phyloP scores from a whole-genome alignment of 371 early-diverging fungal species.

The Mucor piriformis region DNA sequence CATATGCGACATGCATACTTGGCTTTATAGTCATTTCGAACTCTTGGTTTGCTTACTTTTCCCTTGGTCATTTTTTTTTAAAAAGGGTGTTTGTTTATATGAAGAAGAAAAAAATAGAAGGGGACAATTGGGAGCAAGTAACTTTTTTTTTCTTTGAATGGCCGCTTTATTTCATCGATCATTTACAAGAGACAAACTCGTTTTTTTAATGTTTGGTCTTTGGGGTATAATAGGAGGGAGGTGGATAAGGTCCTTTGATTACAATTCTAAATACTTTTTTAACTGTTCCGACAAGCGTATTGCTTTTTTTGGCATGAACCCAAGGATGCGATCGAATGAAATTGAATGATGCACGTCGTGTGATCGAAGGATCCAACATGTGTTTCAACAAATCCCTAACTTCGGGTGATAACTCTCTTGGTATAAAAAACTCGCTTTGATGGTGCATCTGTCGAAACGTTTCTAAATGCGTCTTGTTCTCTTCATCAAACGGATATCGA shows the following conservation, averaged over 20 bases:
- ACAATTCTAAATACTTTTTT: slow-evolving; percentile 21
- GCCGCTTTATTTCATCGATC: too few species aligned
- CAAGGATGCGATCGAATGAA: slow-evolving; percentile 49
- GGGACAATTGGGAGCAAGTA: too few species aligned
- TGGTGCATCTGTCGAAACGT: slow-evolving; percentile 42
- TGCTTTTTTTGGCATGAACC: slow-evolving; percentile 20
- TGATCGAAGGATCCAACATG: slow-evolving; percentile 38
- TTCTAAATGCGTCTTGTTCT: slow-evolving; percentile 26
- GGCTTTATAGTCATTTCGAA: too few species aligned
- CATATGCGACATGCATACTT: too few species aligned
- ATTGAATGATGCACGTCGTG: slow-evolving; percentile 42
- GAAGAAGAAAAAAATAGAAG: too few species aligned
- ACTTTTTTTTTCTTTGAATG: neutral
- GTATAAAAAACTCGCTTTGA: slow-evolving; percentile 30
- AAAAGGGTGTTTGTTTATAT: too few species aligned
- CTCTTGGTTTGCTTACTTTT: too few species aligned
- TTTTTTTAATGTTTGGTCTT: slow-evolving; percentile 3
- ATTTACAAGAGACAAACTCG: neutral
- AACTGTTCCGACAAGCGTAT: slow-evolving; percentile 5
- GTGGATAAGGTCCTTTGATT: slow-evolving; percentile 42
- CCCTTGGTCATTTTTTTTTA: too few species aligned
- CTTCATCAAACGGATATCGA: slow-evolving; percentile 37
- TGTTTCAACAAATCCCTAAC: slow-evolving; percentile 43
- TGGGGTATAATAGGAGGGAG: slow-evolving; percentile 21
- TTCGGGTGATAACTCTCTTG: slow-evolving; percentile 36